Conservation (phyloP, 2,329 filamentous ascomycete genomes). For the Cytospora paraplurivora region DNA sequence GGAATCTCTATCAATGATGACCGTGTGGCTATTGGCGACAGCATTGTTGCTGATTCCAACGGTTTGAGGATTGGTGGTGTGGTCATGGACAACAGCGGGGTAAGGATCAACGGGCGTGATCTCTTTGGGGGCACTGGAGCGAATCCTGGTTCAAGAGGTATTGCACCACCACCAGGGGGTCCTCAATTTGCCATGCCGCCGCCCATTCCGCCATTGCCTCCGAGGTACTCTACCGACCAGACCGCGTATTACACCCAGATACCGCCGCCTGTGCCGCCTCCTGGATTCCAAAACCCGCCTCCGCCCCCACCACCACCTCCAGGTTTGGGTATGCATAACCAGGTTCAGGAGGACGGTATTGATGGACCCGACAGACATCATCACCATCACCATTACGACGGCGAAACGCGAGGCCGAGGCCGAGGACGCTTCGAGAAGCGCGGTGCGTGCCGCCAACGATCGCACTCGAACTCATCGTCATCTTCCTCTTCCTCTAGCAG, state of each 20-base stretch:
- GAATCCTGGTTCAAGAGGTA: neutral
- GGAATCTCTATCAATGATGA: conserved; percentile 48
- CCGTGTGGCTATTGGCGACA: conserved; percentile 46
- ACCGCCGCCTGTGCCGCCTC: conserved; percentile 15
- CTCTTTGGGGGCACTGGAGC: conserved; percentile 13
- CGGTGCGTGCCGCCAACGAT: conserved; percentile 29
- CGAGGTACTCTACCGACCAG: conserved; percentile 3
- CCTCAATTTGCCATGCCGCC: neutral
- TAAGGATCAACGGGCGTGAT: conserved; percentile 33
- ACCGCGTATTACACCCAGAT: conserved; percentile 11
- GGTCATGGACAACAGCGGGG: conserved; percentile 45
- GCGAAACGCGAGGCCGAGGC: conserved; percentile 21
- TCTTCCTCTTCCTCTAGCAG: conserved; percentile 41
- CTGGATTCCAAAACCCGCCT: neutral
- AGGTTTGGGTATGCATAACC: neutral
- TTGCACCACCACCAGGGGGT: neutral
- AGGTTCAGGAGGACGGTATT: neutral
- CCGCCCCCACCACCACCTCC: conserved; percentile 7
- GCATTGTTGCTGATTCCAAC: conserved; percentile 47
- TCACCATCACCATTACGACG: conserved; percentile 6
- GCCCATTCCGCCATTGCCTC: conserved; percentile 3
- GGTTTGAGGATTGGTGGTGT: conserved; percentile 51
- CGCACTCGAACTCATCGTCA: conserved; percentile 36
- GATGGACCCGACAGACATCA: conserved; percentile 5
- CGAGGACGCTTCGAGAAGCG: conserved; percentile 27